Conservation (phyloP, 2,329 filamentous ascomycete genomes). For the Hymenoscyphus infarciens region DNA sequence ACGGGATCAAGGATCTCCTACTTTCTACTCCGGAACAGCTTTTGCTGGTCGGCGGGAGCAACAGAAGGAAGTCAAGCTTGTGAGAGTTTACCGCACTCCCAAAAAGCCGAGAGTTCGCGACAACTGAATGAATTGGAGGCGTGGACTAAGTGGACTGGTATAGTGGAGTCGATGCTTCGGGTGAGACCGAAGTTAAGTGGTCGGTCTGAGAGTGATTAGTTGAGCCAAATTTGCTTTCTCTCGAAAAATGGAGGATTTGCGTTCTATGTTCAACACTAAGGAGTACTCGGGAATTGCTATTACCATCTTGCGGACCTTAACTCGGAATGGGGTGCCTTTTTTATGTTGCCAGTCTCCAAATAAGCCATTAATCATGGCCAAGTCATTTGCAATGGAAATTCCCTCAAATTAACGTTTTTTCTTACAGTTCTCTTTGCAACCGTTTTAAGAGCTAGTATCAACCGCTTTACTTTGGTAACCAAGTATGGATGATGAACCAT, state of each 20-base stretch:
- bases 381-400: not conserved
- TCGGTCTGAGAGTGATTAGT: not conserved
- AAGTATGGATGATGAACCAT: not conserved
- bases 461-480: not conserved
- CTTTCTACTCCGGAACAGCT: not conserved
- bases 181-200: not conserved
- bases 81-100: not conserved
- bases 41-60: not conserved
- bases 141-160: not conserved
- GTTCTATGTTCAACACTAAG: not conserved
- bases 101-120: not conserved
- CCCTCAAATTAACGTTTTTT: not conserved
- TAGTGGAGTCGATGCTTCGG: not conserved
- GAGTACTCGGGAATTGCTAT: not conserved
- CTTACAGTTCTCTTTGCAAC: not conserved
- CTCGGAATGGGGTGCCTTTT: not conserved
- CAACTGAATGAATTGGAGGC: not conserved
- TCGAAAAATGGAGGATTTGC: not conserved
- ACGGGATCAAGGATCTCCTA: not conserved
- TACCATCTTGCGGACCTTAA: not conserved
- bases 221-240: not conserved
- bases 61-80: not conserved
- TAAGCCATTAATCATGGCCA: not conserved
- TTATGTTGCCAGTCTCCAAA: not conserved
- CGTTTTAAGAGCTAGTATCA: not conserved